phyloP scores from a whole-genome alignment of 345 rosid species.

The Psidium friedrichsthalianum region DNA sequence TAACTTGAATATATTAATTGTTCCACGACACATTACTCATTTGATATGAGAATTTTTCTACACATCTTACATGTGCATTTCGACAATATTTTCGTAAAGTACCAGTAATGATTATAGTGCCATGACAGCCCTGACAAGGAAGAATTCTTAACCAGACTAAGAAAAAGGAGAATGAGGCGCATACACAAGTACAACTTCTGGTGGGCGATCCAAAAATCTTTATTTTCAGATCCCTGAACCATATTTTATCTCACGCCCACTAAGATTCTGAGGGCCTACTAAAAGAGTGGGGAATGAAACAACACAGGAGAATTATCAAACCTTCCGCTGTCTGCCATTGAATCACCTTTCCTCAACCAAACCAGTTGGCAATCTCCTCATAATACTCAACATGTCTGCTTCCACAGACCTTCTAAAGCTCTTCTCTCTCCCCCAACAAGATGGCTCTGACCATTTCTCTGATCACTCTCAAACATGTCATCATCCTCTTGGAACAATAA shows the following conservation, averaged over 20 bases:
- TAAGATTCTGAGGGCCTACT: background rate
- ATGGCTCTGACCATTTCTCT: constrained; percentile 12
- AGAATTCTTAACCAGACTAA: background rate
- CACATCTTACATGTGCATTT: too few relatives aligned
- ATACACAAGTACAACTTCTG: background rate
- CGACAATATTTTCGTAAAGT: background rate
- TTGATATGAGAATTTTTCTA: too few relatives aligned
- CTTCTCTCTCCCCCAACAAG: background rate
- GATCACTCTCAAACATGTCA: background rate
- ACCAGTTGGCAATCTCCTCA: constrained; percentile 53
- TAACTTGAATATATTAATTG: too few relatives aligned
- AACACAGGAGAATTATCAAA: constrained; percentile 29
- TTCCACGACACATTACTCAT: too few relatives aligned
- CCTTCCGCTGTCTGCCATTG: constrained; percentile 64
- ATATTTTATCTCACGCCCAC: background rate
- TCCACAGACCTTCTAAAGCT: constrained; percentile 28
- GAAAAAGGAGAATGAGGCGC: background rate
- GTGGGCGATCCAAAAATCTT: background rate
- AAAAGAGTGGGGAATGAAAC: constrained; percentile 5
- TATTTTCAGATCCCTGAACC: background rate
- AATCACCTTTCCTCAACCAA: constrained; percentile 51
- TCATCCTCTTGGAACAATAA: constrained; percentile 13
- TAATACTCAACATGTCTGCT: constrained; percentile 58
- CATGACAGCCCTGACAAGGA: background rate
- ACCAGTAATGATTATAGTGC: background rate